Evolutionary conservation across 2,329 filamentous ascomycete species (phyloP).

Genomic region (Aspergillus spinulosporus): DNA sequence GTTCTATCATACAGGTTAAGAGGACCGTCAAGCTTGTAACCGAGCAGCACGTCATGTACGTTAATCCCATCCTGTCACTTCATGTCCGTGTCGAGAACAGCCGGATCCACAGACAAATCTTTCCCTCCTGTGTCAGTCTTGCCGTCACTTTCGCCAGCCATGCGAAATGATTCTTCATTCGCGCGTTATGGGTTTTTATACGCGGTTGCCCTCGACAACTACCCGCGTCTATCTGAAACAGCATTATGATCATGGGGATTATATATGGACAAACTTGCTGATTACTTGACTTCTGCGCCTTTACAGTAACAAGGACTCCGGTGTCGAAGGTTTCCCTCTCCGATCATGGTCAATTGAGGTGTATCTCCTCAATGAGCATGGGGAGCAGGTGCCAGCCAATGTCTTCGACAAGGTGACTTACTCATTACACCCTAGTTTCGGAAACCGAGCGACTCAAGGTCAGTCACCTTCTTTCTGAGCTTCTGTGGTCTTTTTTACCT

Average conservation of each 20-base stretch:
- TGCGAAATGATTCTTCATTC: neutral
- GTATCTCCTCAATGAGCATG: constrained; percentile 79
- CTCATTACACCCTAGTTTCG: constrained; percentile 91
- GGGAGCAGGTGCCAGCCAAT: constrained; percentile 76
- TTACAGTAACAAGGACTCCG: constrained; percentile 72
- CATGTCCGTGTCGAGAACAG: constrained; percentile 6
- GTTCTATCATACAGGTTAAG: constrained; percentile 59
- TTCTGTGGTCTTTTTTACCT: neutral
- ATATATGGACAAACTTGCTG: constrained; percentile 11
- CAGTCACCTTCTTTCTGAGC: constrained; percentile 39
- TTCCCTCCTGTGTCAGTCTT: constrained; percentile 9
- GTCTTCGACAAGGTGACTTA: constrained; percentile 93
- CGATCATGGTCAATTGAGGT: constrained; percentile 88
- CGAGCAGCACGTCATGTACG: constrained; percentile 84
- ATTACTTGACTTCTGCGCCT: constrained; percentile 18
- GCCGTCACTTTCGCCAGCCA: neutral
- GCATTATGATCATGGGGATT: neutral
- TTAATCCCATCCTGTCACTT: constrained; percentile 27
- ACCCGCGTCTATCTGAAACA: neutral
- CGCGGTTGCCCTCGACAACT: neutral
- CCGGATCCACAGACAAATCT: constrained; percentile 2
- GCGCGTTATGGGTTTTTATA: neutral
- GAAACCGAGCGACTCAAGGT: constrained; percentile 78
- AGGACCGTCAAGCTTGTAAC: constrained; percentile 90
- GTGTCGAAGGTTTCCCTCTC: constrained; percentile 86